phyloP scores from a whole-genome alignment of 352 stramenopile genomes.

The Albugo laibachii region DNA sequence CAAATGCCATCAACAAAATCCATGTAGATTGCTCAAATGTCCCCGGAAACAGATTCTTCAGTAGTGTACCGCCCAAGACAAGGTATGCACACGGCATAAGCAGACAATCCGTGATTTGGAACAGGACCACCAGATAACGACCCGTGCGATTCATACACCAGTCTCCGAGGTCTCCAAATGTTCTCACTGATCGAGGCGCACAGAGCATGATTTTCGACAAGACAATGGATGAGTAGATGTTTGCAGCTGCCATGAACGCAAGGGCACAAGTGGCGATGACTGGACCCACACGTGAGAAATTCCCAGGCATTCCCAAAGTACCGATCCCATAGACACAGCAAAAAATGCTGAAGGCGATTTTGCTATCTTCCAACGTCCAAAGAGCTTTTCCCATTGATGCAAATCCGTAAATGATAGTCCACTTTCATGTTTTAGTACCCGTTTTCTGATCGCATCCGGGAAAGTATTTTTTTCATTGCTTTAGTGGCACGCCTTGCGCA shows the following conservation, averaged over 20 bases:
- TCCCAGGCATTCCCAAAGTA: slow-evolving; percentile 7
- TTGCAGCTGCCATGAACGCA: slow-evolving; percentile 5
- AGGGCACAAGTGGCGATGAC: slow-evolving; percentile 4
- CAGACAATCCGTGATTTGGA: slow-evolving; percentile 2
- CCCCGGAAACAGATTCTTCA: slow-evolving; percentile 3
- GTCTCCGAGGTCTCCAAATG: slow-evolving; percentile 7
- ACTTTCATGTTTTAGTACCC: no score
- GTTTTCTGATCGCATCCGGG: no score
- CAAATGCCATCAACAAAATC: slow-evolving; percentile 7
- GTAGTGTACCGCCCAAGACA: slow-evolving; percentile 3
- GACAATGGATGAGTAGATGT: slow-evolving; percentile 6
- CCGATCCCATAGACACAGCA: slow-evolving; percentile 9
- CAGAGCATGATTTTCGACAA: slow-evolving; percentile 3
- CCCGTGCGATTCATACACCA: slow-evolving; percentile 6
- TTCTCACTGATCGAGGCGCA: slow-evolving; percentile 5
- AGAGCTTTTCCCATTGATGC: not conserved
- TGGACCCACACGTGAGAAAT: slow-evolving; percentile 5
- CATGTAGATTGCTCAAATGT: slow-evolving; percentile 1
- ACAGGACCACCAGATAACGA: not conserved
- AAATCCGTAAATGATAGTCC: no score
- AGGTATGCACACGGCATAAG: slow-evolving; percentile 4
- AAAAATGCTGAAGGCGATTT: slow-evolving; percentile 7
- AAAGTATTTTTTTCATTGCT: no score
- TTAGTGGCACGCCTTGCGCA: no score
- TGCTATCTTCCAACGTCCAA: slow-evolving; percentile 6